Conservation (phyloP, 2,329 filamentous ascomycete species). For the Penicillium griseofulvum region DNA sequence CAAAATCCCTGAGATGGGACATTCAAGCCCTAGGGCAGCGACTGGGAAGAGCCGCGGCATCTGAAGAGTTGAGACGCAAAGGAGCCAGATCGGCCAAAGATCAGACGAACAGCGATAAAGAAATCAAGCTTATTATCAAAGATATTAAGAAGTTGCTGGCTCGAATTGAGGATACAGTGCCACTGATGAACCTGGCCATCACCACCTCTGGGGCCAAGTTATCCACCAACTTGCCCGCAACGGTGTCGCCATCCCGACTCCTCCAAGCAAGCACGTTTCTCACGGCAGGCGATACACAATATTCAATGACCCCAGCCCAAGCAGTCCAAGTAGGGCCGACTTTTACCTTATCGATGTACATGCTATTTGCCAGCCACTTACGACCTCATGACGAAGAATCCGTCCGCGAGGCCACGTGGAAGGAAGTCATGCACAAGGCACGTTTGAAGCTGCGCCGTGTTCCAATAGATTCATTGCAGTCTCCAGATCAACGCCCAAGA, state of each 20-base stretch:
- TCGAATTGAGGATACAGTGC: slow-evolving; percentile 86
- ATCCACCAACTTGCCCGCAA: slow-evolving; percentile 72
- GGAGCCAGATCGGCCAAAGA: slow-evolving; percentile 41
- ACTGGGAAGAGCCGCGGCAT: slow-evolving; percentile 66
- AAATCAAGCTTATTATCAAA: slow-evolving; percentile 67
- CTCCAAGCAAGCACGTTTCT: slow-evolving; percentile 91
- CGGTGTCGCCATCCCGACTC: slow-evolving; percentile 84
- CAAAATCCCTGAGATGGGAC: slow-evolving; percentile 77
- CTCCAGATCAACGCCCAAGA: slow-evolving; percentile 12
- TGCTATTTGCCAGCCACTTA: slow-evolving; percentile 84
- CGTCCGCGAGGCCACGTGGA: slow-evolving; percentile 74
- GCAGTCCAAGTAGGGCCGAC: slow-evolving; percentile 81
- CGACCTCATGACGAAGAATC: slow-evolving; percentile 56
- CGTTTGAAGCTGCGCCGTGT: slow-evolving; percentile 75
- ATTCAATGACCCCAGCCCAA: slow-evolving; percentile 60
- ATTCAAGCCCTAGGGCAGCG: slow-evolving; percentile 77
- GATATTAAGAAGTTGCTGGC: slow-evolving; percentile 73
- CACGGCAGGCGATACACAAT: slow-evolving; percentile 81
- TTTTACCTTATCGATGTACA: slow-evolving; percentile 86
- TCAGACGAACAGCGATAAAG: slow-evolving; percentile 57
- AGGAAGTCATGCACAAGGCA: slow-evolving; percentile 94
- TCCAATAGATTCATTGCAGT: slow-evolving; percentile 52
- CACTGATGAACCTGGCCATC: slow-evolving; percentile 88
- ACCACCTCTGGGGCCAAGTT: slow-evolving; percentile 88
- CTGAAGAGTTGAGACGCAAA: slow-evolving; percentile 49